Percentiles rank a stretch among this genome's conserved stretches.
Evolutionary conservation across 306 rosid genomes (phyloP).

Genomic region (Cicer pinnatifidum): DNA sequence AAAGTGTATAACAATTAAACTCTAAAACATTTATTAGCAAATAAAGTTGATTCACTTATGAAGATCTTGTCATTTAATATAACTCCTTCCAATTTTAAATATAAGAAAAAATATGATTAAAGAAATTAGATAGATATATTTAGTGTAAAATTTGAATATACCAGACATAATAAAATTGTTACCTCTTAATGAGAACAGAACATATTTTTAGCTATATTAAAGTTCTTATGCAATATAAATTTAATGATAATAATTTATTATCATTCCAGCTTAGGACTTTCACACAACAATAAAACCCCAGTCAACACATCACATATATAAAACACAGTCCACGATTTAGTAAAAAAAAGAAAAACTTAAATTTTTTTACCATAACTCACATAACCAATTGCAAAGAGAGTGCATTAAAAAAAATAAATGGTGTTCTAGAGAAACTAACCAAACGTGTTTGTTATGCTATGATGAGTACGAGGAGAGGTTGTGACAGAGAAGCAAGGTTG

Average conservation of each 20-base stretch:
- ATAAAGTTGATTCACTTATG: no score
- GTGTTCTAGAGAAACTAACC: constrained; percentile 53
- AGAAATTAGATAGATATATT: no score
- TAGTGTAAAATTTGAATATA: no score
- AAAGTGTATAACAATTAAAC: no score
- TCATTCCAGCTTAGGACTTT: neutral
- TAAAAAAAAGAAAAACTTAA: neutral
- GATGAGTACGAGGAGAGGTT: constrained; percentile 27
- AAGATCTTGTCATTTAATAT: no score
- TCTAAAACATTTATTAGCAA: no score
- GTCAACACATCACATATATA: neutral
- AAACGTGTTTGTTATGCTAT: constrained; percentile 45
- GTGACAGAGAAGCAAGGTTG: constrained; percentile 53
- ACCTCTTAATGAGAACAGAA: neutral
- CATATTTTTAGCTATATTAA: neutral
- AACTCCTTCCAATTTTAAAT: no score
- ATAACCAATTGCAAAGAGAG: neutral
- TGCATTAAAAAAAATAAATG: neutral
- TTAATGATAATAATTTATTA: neutral
- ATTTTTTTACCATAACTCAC: neutral
- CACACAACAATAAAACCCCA: neutral
- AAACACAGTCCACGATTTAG: neutral
- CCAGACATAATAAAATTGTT: no score
- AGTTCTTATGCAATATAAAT: constrained; percentile 34
- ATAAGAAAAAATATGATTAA: no score